Evolutionary conservation across 2,329 filamentous ascomycete species (phyloP), one percentile per base, ranked within the genome.

Genomic region (Calcarisporium arbuscula): DNA sequence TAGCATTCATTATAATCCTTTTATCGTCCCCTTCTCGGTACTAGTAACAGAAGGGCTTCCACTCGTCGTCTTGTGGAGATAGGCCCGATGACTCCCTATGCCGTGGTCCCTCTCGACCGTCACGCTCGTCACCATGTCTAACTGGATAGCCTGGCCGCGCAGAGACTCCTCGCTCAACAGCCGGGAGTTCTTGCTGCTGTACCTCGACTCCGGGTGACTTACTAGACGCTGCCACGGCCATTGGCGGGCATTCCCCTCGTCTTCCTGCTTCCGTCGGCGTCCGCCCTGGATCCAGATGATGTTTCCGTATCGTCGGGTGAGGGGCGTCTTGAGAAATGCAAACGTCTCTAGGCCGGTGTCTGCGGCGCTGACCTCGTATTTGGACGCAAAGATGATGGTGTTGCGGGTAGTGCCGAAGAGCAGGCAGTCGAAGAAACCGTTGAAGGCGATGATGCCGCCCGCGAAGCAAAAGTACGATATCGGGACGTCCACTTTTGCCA

Each of bases 401-500:
- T 67, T 62, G 20, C 72, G 59, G 0, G 70, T 75, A 3, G 61
- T 65, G 5, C 68, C 64, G 43, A 75, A 77, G 5, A 77, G 49
- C 0, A 70, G 39, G 7, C 73, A 70, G 41, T 77, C 73, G 7
- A 76, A 57, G 56, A 64, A 71, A 8, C 73, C 73, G 37, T 74
- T 74, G 19, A 63, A 69, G 0, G 70, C 67, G 20, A 80, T 74
- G 55, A 81, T 68, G 2, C 66, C 64, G 2, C 76, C 77, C 0
- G 77, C 72, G 9, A 77, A 65, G 49, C 69, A 72, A 50, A 77
- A 80, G 50, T 74, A 80, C 0, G 52, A 57, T 1, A 76, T 60
- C 0, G 71, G 65, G 4, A 77, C 64, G 0, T 59, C 32, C 8
- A 61, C 56, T 1, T 73, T 71, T 0, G 72, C 67, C 71, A 84